Conservation (phyloP, 306 rosid species). For the Casuarina cunninghamiana region DNA sequence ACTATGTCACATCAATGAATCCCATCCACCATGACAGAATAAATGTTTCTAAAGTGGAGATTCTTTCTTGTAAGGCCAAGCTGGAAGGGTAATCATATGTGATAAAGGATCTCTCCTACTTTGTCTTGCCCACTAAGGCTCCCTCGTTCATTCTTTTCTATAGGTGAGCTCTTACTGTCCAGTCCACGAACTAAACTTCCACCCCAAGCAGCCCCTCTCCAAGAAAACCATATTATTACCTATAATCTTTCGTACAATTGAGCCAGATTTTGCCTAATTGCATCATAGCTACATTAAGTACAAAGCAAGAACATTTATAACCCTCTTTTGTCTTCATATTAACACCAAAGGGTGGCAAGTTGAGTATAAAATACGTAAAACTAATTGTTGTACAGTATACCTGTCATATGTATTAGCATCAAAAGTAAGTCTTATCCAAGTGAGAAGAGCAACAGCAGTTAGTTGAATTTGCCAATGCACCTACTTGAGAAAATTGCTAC, state of each 20-base stretch:
- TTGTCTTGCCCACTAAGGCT: conserved; percentile 64
- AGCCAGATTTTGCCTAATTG: conserved; percentile 22
- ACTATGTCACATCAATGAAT: not conserved
- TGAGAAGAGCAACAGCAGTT: conserved; percentile 45
- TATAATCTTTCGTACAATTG: conserved; percentile 20
- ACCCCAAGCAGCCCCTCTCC: conserved; percentile 61
- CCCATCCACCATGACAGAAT: not conserved
- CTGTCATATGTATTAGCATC: conserved; percentile 7
- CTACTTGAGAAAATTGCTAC: conserved; percentile 70
- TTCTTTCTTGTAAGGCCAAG: conserved; percentile 33
- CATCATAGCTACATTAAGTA: conserved; percentile 5
- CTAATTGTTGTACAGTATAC: not conserved
- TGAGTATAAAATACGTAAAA: not conserved
- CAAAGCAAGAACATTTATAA: not conserved
- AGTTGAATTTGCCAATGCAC: conserved; percentile 61
- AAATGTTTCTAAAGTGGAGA: conserved; percentile 2
- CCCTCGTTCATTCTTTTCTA: conserved; percentile 33
- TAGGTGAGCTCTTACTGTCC: conserved; percentile 65
- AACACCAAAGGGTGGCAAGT: conserved; percentile 4
- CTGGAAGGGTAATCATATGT: conserved; percentile 45
- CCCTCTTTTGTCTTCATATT: conserved; percentile 9
- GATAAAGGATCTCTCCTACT: conserved; percentile 62
- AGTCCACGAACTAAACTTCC: conserved; percentile 61
- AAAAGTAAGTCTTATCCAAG: conserved; percentile 23
- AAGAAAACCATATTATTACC: conserved; percentile 39